Evolutionary conservation across 768 basidiomycete species (phyloP).

Genomic region (Leccinum fibrillosum): DNA sequence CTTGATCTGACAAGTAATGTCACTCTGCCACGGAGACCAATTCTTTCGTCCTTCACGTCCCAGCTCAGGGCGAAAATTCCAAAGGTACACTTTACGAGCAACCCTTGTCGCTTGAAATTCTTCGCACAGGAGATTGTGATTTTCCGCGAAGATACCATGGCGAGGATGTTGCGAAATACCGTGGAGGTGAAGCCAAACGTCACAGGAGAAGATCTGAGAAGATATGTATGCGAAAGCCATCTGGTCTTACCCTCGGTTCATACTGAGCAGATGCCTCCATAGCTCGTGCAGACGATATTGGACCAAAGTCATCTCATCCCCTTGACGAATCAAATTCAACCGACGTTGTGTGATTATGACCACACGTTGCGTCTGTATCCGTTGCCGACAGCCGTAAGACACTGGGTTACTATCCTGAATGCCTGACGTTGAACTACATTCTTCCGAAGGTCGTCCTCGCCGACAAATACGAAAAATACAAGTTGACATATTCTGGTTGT

Average conservation of each 20-base stretch:
- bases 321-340: constrained; percentile 78
- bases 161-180: constrained; percentile 87
- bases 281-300: constrained; percentile 95
- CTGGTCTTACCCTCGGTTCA: not conserved
- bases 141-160: constrained; percentile 91
- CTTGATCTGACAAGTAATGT: constrained; percentile 82
- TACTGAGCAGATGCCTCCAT: not conserved
- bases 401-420: not conserved
- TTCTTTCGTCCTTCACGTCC: constrained; percentile 72
- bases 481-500: constrained; percentile 95
- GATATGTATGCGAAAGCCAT: constrained; percentile 62
- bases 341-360: constrained; percentile 86
- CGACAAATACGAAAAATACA: constrained; percentile 94
- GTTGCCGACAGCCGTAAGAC: constrained; percentile 81
- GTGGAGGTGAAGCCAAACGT: constrained; percentile 84
- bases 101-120: constrained; percentile 93
- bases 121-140: constrained; percentile 95
- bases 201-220: constrained; percentile 76
- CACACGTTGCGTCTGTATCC: constrained; percentile 92
- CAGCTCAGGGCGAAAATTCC: constrained; percentile 73
- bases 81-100: constrained; percentile 78
- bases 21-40: constrained; percentile 74
- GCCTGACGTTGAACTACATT: constrained; percentile 5
- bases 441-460: constrained; percentile 76
- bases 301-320: constrained; percentile 96